phyloP scores from a whole-genome alignment of 768 basidiomycete species.

The Panellus pusillus region DNA sequence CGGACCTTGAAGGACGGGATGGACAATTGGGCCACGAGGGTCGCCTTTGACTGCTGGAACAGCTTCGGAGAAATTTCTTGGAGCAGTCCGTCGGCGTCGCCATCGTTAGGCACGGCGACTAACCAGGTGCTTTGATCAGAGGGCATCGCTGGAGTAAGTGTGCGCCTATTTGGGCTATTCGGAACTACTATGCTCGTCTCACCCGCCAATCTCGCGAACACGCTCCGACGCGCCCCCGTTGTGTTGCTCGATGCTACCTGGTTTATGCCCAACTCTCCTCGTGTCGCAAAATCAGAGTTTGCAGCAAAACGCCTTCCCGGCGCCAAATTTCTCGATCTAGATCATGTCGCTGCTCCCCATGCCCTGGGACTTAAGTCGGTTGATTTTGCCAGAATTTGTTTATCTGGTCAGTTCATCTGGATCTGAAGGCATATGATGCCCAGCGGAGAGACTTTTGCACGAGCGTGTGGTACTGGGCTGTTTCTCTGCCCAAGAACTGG shows the following conservation, averaged over 20 bases:
- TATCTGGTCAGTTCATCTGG: neutral
- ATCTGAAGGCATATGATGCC: conserved; percentile 83
- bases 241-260: conserved; percentile 75
- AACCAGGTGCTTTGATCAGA: conserved; percentile 97
- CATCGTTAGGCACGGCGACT: conserved; percentile 81
- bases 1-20: conserved; percentile 91
- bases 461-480: conserved; percentile 63
- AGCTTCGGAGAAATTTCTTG: conserved; percentile 70
- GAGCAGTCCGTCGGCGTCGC: conserved; percentile 74
- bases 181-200: conserved; percentile 45
- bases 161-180: neutral
- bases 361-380: conserved; percentile 66
- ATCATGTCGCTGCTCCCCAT: conserved; percentile 72
- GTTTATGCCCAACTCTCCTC: conserved; percentile 90
- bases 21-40: conserved; percentile 60
- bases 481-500: neutral
- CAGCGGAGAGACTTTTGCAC: conserved; percentile 62
- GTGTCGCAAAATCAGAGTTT: conserved; percentile 73
- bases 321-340: conserved; percentile 77
- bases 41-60: conserved; percentile 53
- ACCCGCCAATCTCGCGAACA: conserved; percentile 44
- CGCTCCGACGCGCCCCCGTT: conserved; percentile 29
- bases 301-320: conserved; percentile 63
- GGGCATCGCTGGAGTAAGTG: conserved; percentile 58
- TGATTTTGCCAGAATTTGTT: neutral